phyloP scores from a whole-genome alignment of 1,284 basidiomycete species.

The Lentinula novae-zelandiae region DNA sequence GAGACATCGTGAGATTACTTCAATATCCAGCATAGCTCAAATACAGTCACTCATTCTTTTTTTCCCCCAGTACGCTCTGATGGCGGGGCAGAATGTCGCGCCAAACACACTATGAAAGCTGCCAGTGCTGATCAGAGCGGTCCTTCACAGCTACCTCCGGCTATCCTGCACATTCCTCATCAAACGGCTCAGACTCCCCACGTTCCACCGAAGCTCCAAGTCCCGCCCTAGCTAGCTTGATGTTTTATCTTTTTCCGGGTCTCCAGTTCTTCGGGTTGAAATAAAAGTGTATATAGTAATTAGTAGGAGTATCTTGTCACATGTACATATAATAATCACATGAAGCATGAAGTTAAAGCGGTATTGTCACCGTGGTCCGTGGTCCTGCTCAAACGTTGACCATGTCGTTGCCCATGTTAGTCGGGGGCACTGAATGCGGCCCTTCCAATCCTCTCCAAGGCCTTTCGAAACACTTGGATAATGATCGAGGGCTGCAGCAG shows the following conservation, averaged over 20 bases:
- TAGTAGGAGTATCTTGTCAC: background rate
- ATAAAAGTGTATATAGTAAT: background rate
- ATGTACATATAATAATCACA: conserved; percentile 5
- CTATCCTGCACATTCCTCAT: background rate
- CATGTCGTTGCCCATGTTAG: conserved; percentile 77
- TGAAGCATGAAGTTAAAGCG: background rate
- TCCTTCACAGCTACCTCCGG: background rate
- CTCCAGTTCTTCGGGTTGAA: background rate
- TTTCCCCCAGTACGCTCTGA: conserved; percentile 69
- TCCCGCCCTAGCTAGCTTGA: background rate
- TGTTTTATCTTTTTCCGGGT: background rate
- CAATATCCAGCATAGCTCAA: background rate
- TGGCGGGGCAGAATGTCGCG: conserved; percentile 72
- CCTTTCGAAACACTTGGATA: conserved; percentile 72
- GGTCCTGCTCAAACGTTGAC: background rate
- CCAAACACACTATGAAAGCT: conserved; percentile 23
- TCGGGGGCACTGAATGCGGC: conserved; percentile 74
- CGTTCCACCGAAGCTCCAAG: background rate
- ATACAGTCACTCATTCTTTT: conserved; percentile 11
- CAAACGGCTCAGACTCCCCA: background rate
- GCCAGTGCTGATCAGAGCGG: background rate
- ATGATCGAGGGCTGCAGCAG: conserved; percentile 76
- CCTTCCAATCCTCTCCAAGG: conserved; percentile 79
- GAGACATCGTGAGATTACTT: conserved; percentile 43
- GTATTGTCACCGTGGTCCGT: background rate